These are phyloP conservation scores for Aphanomyces cochlioides DNA, from an alignment of 352 stramenopile genomes.

Conservation along the genomic window DNA sequence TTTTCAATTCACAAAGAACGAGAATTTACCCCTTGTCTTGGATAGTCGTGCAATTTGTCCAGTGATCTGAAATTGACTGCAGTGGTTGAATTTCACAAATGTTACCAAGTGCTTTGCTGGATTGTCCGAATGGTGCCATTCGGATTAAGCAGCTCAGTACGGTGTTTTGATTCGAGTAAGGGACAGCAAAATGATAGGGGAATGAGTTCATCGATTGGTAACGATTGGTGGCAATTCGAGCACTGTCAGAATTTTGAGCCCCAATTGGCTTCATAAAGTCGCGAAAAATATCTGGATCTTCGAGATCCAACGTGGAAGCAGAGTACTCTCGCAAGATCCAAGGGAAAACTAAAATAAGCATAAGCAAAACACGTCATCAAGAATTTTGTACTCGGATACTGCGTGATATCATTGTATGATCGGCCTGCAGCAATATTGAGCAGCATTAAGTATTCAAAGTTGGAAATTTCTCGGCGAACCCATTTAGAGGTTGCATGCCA, in stretches of 20 bases:
- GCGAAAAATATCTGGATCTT: slow-evolving; percentile 90
- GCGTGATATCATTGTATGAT: slow-evolving; percentile 96
- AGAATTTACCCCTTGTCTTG: background rate
- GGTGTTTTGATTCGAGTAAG: slow-evolving; percentile 67
- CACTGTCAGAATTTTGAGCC: slow-evolving; percentile 59
- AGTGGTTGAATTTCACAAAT: background rate
- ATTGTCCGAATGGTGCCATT: slow-evolving; percentile 55
- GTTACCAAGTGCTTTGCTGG: slow-evolving; percentile 36
- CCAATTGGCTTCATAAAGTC: slow-evolving; percentile 97
- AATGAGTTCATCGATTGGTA: slow-evolving; percentile 43
- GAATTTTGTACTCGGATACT: slow-evolving; percentile 82
- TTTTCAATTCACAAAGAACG: no score
- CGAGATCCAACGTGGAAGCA: slow-evolving; percentile 90
- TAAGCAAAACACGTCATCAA: background rate
- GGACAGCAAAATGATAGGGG: slow-evolving; percentile 65
- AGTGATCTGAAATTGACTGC: slow-evolving; percentile 1
- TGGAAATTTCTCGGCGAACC: slow-evolving; percentile 80
- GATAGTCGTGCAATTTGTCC: background rate
- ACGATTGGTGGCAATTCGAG: slow-evolving; percentile 44
- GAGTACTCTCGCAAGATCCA: slow-evolving; percentile 97
- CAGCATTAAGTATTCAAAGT: slow-evolving; percentile 97
- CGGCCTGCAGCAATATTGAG: slow-evolving; percentile 94
- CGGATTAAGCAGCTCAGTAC: slow-evolving; percentile 75
- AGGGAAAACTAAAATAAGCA: slow-evolving; percentile 88
- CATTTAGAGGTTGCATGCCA: slow-evolving; percentile 76